Percentiles rank a stretch among this genome's conserved stretches.
Conservation (phyloP, 1,284 basidiomycete species). For the Sphagnurus paluster region DNA sequence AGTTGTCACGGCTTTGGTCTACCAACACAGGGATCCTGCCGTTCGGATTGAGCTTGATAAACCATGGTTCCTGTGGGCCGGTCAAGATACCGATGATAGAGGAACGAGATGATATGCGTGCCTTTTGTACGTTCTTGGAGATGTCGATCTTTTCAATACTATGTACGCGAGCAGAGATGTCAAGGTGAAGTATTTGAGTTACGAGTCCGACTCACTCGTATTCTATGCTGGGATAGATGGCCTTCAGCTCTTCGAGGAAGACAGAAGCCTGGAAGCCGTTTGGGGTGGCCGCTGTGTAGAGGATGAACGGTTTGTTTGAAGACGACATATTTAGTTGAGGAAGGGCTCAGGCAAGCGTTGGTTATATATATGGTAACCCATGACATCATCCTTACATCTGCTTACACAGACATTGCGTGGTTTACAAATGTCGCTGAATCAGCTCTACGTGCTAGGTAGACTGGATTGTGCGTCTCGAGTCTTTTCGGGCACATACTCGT, state of each 20-base stretch:
- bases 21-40: constrained; percentile 60
- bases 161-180: constrained; percentile 1
- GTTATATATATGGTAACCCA: neutral
- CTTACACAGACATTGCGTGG: neutral
- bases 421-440: constrained; percentile 3
- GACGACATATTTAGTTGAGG: constrained; percentile 11
- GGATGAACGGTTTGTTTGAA: constrained; percentile 46
- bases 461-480: constrained; percentile 13
- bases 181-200: neutral
- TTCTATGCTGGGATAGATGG: constrained; percentile 52
- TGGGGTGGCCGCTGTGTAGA: constrained; percentile 68
- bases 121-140: constrained; percentile 36
- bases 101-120: constrained; percentile 3
- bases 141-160: constrained; percentile 54
- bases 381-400: neutral
- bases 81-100: neutral
- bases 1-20: constrained; percentile 36
- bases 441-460: constrained; percentile 14
- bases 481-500: constrained; percentile 37
- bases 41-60: constrained; percentile 47
- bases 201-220: constrained; percentile 65
- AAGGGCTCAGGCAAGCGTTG: neutral
- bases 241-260: constrained; percentile 71
- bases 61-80: constrained; percentile 16
- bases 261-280: constrained; percentile 69